Evolutionary conservation across 306 rosid species (phyloP), one percentile per base, ranked within the genome.

Genomic region (Begonia fuchsioides): DNA sequence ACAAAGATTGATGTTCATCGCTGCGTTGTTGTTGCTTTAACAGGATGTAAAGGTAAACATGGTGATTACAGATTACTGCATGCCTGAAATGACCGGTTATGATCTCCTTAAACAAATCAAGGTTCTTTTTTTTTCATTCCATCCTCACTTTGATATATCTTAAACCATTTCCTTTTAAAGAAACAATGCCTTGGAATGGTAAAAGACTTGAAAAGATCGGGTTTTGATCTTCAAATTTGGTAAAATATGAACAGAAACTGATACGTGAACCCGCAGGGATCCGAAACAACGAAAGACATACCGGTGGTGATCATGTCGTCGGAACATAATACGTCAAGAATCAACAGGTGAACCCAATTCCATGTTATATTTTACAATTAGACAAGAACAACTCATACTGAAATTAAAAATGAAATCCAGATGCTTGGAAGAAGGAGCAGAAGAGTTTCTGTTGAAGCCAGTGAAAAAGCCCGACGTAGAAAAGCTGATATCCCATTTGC

Each of bases 41-140:
- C 74, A 75, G 78, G 79, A 71, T 51, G 59, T 76, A 32, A 78
- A 76, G 40, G 88, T 87, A 8, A 83, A 80, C 65, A 47, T 87
- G 69, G 80, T 87, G 55, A 78, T 87, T 16, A 87, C 94, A 39
- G 93, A 87, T 74, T 87, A 83, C 44, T 83, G 86, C 18, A 87
- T 87, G 94, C 96, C 96, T 51, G 94, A 69, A 63, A 87, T 87
- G 83, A 77, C 94, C n/a, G 96, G 96, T 64, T 80, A 73, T 76
- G 96, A 87, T 63, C 79, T 83, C 32, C 70, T 83, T 14, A 73
- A 71, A 74, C 80, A 78, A 61, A 76, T 87, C 59, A 83, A 87
- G 81, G 94, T 78, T 26, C 8, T 26, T 8, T 26, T 5, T 26
- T 8, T 4, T 26, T 26, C n/a, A n/a, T n/a, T 26, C 32, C 32